Conservation (phyloP, 2,329 filamentous ascomycete genomes). For the Alternaria triticimaculans region DNA sequence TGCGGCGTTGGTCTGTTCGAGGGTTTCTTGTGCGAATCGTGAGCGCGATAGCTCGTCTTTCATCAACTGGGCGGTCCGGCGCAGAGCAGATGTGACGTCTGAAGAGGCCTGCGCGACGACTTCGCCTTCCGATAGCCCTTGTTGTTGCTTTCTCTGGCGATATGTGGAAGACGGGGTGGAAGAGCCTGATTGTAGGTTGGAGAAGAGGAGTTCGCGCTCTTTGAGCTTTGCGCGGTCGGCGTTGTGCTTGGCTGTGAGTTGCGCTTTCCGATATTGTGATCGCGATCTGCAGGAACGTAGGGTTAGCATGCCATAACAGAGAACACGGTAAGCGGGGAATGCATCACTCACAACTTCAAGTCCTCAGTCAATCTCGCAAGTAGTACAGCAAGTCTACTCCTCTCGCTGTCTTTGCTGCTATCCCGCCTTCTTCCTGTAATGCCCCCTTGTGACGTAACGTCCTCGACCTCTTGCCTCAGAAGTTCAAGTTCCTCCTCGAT, state of each 20-base stretch:
- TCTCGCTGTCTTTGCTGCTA: conserved; percentile 66
- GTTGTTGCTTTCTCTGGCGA: conserved; percentile 47
- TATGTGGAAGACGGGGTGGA: conserved; percentile 45
- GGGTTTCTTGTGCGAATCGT: conserved; percentile 86
- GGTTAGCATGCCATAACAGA: conserved; percentile 1
- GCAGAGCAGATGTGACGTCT: conserved; percentile 83
- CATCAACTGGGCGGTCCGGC: conserved; percentile 86
- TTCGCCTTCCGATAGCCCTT: conserved; percentile 72
- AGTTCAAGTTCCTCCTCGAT: conserved; percentile 85
- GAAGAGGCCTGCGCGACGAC: conserved; percentile 75
- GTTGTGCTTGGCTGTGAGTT: conserved; percentile 77
- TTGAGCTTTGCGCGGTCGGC: conserved; percentile 75
- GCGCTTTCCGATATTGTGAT: conserved; percentile 78
- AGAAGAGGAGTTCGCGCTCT: conserved; percentile 78
- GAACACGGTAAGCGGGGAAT: not conserved
- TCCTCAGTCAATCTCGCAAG: conserved; percentile 73
- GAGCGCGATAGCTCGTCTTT: conserved; percentile 83
- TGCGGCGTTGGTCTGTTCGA: conserved; percentile 82
- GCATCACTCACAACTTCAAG: conserved; percentile 67
- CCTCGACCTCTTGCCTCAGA: conserved; percentile 77
- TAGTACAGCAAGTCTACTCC: conserved; percentile 69
- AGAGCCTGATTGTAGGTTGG: conserved; percentile 62
- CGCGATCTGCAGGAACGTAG: conserved; percentile 56
- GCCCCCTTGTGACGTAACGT: conserved; percentile 59
- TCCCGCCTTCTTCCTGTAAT: conserved; percentile 50